phyloP scores from a whole-genome alignment of 2,329 filamentous ascomycete species.

The Lachnellula hyalina region DNA sequence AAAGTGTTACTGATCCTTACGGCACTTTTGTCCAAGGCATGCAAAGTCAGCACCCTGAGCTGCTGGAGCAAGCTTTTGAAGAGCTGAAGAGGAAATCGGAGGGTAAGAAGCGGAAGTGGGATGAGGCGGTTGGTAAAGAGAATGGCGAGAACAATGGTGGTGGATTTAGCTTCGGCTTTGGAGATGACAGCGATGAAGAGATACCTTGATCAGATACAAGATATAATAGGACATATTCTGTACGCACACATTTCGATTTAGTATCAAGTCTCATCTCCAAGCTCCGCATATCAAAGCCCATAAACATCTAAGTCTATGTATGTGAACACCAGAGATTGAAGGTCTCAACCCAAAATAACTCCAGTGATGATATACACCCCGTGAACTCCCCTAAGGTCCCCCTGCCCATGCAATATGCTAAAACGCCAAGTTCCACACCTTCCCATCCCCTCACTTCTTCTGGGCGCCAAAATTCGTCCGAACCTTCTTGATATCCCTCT shows the following conservation, averaged over 20 bases:
- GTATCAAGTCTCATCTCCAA: too few relatives aligned
- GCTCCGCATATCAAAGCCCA: too few relatives aligned
- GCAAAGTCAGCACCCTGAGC: slow-evolving; percentile 53
- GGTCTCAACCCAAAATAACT: too few relatives aligned
- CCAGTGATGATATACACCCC: too few relatives aligned
- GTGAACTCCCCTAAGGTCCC: too few relatives aligned
- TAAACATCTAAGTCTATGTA: too few relatives aligned
- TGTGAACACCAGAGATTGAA: too few relatives aligned
- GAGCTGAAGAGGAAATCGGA: slow-evolving; percentile 58
- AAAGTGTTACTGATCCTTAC: slow-evolving; percentile 66
- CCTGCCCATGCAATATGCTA: neutral
- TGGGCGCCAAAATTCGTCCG: slow-evolving; percentile 28
- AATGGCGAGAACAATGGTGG: slow-evolving; percentile 38
- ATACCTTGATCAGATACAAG: slow-evolving; percentile 22
- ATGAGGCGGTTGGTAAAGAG: slow-evolving; percentile 61
- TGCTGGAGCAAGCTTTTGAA: slow-evolving; percentile 60
- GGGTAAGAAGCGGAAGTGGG: slow-evolving; percentile 80
- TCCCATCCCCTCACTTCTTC: slow-evolving; percentile 22
- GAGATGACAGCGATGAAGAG: slow-evolving; percentile 48
- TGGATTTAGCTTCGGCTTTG: slow-evolving; percentile 61
- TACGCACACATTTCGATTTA: too few relatives aligned
- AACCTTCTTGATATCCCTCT: slow-evolving; percentile 35
- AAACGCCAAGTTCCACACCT: neutral
- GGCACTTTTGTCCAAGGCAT: slow-evolving; percentile 69
- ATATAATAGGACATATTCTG: neutral